These are phyloP conservation scores for Nemania sp. DNA, from an alignment of 2,329 filamentous ascomycete genomes.

Conservation along the genomic window DNA sequence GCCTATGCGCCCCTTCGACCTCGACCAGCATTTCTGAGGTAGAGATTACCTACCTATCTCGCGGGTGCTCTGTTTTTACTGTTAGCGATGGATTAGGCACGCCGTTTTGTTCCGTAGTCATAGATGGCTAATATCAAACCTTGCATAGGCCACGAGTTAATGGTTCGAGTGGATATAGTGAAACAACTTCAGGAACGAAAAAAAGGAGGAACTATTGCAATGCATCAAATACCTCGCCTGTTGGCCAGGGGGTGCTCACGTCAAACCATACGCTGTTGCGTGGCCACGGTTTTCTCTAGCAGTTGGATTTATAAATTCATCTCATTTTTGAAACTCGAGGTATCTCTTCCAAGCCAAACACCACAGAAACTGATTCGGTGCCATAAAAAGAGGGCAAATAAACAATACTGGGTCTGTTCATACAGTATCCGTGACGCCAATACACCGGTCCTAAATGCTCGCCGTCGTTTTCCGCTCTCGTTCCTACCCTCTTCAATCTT, in stretches of 20 bases:
- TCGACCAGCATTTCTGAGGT: too few relatives aligned
- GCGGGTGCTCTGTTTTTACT: too few relatives aligned
- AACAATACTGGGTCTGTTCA: slow-evolving; percentile 25
- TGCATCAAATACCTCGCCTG: neutral
- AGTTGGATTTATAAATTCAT: slow-evolving; percentile 13
- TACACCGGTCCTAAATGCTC: slow-evolving; percentile 29
- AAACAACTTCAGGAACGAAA: neutral
- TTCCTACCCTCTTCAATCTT: slow-evolving; percentile 4
- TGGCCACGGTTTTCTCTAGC: neutral
- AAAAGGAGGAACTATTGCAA: neutral
- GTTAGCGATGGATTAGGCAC: neutral
- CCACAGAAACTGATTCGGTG: slow-evolving; percentile 17
- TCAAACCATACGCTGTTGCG: neutral
- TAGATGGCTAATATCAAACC: neutral
- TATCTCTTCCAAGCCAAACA: slow-evolving; percentile 22
- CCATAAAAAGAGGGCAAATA: slow-evolving; percentile 18
- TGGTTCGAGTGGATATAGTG: neutral
- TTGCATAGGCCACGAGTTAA: neutral
- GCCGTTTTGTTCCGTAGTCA: too few relatives aligned
- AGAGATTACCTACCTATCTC: too few relatives aligned
- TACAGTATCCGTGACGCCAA: slow-evolving; percentile 33
- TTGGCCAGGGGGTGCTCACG: neutral
- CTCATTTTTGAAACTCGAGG: slow-evolving; percentile 21
- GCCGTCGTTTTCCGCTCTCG: slow-evolving; percentile 20
- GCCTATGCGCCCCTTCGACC: too few relatives aligned